Base-by-base conservation (phyloP, 306 rosid species). In the Malus orientalis region DNA sequence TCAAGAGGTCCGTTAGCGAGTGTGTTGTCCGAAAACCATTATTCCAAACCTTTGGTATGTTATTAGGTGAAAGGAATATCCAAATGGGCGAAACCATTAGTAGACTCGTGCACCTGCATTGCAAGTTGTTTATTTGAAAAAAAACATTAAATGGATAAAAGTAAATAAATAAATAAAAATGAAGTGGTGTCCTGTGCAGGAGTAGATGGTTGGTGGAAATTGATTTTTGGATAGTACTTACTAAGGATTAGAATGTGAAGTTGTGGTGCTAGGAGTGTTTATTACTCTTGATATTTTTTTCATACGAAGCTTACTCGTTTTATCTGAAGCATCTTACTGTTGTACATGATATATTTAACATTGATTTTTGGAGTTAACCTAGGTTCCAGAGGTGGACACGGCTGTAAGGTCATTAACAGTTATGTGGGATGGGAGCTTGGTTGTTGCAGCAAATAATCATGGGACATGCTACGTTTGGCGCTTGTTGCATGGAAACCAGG, bases 391-490 rank as follows among this genome's bases (percentile, higher is more conserved):
- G 85, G 99, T 91, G 75, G 99, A 96, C 78, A 96, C 98, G 2
- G 99, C 98, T 47, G 99, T 96, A 63, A 96, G 99, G 82, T 96
- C 98, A 33, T 81, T 92, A 71, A 96, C 99, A 40, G 96, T 96
- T 51, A 96, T 96, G 99, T 92, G 99, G 99, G 99, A 96, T 81
- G 99, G 99, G 40, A 96, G 97, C 87, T 77, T 96, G 89, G 99
- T 96, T 68, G 99, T 96, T 81, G 98, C 99, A 53, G 99, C 98
- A 83, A 96, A 96, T 91, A 96, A 96, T 86, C 86, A 89, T 23
- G 98, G 99, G 80, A 96, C 98, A 11, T 96, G 99, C 80, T 96
- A 91, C 62, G 99, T 96, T 82, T 96, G 99, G 99, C 98, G 97
- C 82, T 82, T 96, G 84, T 76, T 92, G 82, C 93, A 89, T 44